Evolutionary conservation across 1,284 basidiomycete genomes (phyloP).

Genomic region (Veloboletus limbatus): DNA sequence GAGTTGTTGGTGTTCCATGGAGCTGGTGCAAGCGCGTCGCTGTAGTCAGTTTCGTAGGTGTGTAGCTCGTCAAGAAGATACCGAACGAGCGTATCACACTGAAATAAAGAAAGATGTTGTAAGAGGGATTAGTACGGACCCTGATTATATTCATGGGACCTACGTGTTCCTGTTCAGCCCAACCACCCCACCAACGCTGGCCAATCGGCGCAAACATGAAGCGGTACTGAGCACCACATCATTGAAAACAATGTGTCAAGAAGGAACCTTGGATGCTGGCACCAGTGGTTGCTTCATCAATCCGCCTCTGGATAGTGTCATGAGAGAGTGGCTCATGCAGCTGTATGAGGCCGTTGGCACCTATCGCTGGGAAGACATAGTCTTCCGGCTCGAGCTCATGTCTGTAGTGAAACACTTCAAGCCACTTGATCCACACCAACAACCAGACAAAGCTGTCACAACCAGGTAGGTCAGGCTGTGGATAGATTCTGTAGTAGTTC

Average conservation of each 20-base stretch:
- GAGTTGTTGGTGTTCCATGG: too few species aligned
- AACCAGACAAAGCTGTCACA: constrained; percentile 32
- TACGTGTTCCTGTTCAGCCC: constrained; percentile 34
- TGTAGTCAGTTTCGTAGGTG: constrained; percentile 22
- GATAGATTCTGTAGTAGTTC: constrained; percentile 34
- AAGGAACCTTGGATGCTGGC: constrained; percentile 25
- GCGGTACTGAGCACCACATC: constrained; percentile 36
- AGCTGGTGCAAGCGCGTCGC: too few species aligned
- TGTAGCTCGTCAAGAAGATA: constrained; percentile 35
- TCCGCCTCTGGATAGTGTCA: constrained; percentile 25
- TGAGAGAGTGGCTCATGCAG: constrained; percentile 23
- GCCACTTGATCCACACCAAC: constrained; percentile 26
- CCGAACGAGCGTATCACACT: constrained; percentile 32
- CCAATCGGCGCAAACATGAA: constrained; percentile 39
- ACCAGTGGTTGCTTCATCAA: constrained; percentile 23
- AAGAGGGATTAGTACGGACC: too few species aligned
- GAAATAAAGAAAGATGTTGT: too few species aligned
- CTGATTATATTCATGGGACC: too few species aligned
- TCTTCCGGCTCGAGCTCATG: constrained; percentile 26
- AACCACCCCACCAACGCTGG: constrained; percentile 42
- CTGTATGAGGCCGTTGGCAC: constrained; percentile 28
- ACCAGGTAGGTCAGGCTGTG: constrained; percentile 23
- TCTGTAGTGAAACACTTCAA: constrained; percentile 19
- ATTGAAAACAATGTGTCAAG: constrained; percentile 31
- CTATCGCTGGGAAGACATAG: constrained; percentile 36